A percentile compares a stretch with the other conserved stretches of the same genome.
phyloP scores from a whole-genome alignment of 768 basidiomycete genomes.

The Tylopilus vinaceipallidus region DNA sequence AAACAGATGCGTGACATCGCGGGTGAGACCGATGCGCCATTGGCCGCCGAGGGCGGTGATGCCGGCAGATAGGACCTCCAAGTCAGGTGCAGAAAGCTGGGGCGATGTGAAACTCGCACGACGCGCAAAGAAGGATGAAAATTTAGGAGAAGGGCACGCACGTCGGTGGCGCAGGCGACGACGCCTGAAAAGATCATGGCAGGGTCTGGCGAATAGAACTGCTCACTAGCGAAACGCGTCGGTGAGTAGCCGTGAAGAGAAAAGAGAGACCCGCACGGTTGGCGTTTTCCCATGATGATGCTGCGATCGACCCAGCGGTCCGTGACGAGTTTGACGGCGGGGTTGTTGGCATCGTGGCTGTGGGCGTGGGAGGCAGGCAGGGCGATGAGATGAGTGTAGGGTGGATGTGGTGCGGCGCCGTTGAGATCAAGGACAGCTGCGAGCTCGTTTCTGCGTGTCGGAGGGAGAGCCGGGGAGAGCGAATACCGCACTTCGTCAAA shows the following conservation, averaged over 20 bases:
- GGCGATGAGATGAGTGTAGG: conserved; percentile 47
- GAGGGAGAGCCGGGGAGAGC: conserved; percentile 49
- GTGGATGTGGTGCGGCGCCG: conserved; percentile 50
- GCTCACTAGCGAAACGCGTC: conserved; percentile 35
- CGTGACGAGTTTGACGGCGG: conserved; percentile 34
- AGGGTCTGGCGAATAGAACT: conserved; percentile 76
- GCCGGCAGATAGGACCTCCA: conserved; percentile 70
- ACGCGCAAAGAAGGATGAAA: not conserved
- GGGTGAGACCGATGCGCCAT: conserved; percentile 72
- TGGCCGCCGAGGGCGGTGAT: conserved; percentile 79
- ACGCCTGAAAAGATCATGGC: conserved; percentile 81
- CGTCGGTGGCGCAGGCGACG: conserved; percentile 68
- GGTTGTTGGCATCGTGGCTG: conserved; percentile 33
- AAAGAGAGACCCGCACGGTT: conserved; percentile 45
- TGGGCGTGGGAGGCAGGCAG: conserved; percentile 53
- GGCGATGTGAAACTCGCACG: not conserved
- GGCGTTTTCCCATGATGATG: conserved; percentile 52
- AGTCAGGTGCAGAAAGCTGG: conserved; percentile 60
- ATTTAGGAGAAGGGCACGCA: conserved; percentile 32
- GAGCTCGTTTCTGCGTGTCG: conserved; percentile 42
- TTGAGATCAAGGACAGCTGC: conserved; percentile 47
- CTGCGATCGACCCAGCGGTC: conserved; percentile 74
- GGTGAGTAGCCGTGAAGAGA: not conserved
- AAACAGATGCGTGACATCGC: conserved; percentile 88
- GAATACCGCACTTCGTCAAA: conserved; percentile 46